Evolutionary conservation across 176 grass and related monocot genomes (phyloP).

Genomic region (Areca catechu): DNA sequence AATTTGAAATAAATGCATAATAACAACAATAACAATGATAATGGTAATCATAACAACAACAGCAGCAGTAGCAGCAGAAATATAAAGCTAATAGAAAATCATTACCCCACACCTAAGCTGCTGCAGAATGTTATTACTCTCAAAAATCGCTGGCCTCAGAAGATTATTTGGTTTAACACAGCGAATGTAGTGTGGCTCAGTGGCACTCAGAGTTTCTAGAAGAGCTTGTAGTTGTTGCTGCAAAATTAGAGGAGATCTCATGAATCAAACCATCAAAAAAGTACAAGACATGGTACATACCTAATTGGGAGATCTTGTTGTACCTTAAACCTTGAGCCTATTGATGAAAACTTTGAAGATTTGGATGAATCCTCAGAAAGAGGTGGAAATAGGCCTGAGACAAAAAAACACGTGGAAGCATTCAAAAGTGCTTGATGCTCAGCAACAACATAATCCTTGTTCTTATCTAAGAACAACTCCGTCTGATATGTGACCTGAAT

Average conservation of each 20-base stretch:
- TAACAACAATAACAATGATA: too few relatives aligned
- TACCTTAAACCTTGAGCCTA: conserved; percentile 95
- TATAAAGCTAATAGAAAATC: background rate
- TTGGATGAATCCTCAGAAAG: conserved; percentile 74
- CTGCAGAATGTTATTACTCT: conserved; percentile 87
- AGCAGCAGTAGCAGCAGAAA: too few relatives aligned
- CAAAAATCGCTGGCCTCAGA: conserved; percentile 89
- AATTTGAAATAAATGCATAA: too few relatives aligned
- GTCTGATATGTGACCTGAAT: conserved; percentile 95
- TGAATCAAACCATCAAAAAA: too few relatives aligned
- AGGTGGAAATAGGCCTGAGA: conserved; percentile 69
- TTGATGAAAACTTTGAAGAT: conserved; percentile 98
- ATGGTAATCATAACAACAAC: too few relatives aligned
- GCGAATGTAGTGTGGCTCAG: conserved; percentile 96
- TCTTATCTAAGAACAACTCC: conserved; percentile 88
- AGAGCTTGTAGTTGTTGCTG: conserved; percentile 98
- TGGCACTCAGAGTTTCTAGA: conserved; percentile 84
- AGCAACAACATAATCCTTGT: conserved; percentile 99
- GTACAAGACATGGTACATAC: too few relatives aligned
- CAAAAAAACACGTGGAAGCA: conserved; percentile 73
- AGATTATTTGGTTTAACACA: conserved; percentile 98
- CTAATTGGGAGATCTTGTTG: too few relatives aligned
- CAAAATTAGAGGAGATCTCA: conserved; percentile 5
- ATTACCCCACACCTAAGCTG: conserved; percentile 98
- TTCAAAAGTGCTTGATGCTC: conserved; percentile 84